Conservation (phyloP, 805 yeast species). For the Nakazawaea ambrosiae region DNA sequence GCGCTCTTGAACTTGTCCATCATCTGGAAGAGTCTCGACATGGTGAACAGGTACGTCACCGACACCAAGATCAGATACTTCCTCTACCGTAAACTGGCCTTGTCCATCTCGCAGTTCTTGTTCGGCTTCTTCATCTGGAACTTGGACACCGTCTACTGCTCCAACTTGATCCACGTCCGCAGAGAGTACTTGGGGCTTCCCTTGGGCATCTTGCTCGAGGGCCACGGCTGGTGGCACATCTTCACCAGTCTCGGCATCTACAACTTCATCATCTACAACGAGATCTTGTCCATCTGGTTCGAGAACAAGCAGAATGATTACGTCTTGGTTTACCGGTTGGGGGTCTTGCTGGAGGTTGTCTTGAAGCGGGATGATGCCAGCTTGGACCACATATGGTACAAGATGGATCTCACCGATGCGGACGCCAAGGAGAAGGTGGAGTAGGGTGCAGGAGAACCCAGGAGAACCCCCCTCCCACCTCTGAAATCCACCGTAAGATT, state of each 20-base stretch:
- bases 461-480: too few relatives aligned
- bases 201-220: constrained; percentile 73
- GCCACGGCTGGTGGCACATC: constrained; percentile 96
- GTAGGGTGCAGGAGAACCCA: too few relatives aligned
- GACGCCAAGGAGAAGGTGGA: too few relatives aligned
- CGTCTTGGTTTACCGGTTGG: constrained; percentile 46
- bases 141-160: constrained; percentile 72
- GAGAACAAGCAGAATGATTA: constrained; percentile 45
- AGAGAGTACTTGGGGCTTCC: constrained; percentile 67
- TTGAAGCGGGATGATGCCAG: too few relatives aligned
- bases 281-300: constrained; percentile 62
- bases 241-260: constrained; percentile 79
- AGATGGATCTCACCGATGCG: too few relatives aligned
- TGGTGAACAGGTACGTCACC: constrained; percentile 46
- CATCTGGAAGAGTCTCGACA: constrained; percentile 44
- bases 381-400: too few relatives aligned
- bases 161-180: constrained; percentile 48
- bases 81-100: constrained; percentile 46
- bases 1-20: constrained; percentile 65
- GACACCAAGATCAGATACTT: constrained; percentile 39
- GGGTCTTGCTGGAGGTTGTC: constrained; percentile 38
- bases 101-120: constrained; percentile 57
- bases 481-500: too few relatives aligned
- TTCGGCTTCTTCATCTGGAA: constrained; percentile 81
- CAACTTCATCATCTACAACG: constrained; percentile 68